Evolutionary conservation across 1,139 yeast genomes (phyloP).

Genomic region (Candida sojae): DNA sequence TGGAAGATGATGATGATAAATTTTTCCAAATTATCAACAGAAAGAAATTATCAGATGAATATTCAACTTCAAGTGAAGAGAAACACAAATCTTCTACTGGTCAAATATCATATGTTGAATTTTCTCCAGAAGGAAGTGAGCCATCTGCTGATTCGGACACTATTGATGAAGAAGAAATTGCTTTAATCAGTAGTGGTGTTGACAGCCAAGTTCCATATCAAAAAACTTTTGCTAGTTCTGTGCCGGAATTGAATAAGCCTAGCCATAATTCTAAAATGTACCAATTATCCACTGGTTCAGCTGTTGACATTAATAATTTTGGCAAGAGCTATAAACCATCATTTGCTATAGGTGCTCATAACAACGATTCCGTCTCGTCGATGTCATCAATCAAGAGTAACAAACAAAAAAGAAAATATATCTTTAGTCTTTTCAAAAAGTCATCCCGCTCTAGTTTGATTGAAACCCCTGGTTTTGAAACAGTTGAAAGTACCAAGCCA

Average conservation of each 20-base stretch:
- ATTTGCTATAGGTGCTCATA: constrained; percentile 15
- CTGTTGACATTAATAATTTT: constrained; percentile 42
- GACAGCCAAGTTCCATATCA: constrained; percentile 2
- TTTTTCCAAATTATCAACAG: constrained; percentile 15
- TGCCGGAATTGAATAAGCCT: constrained; percentile 24
- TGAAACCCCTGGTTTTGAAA: constrained; percentile 10
- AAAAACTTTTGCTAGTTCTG: constrained; percentile 17
- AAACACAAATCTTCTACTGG: constrained; percentile 36
- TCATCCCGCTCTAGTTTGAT: not conserved
- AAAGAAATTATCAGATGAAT: constrained; percentile 11
- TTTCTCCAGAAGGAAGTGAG: constrained; percentile 6
- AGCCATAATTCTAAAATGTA: constrained; percentile 19
- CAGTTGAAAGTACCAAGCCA: constrained; percentile 5
- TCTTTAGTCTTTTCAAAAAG: constrained; percentile 20
- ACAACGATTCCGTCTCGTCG: constrained; percentile 9
- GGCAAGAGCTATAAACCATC: constrained; percentile 47
- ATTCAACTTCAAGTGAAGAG: constrained; percentile 10
- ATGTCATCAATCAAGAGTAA: constrained; percentile 6
- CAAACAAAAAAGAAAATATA: constrained; percentile 16
- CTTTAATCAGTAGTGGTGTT: not conserved
- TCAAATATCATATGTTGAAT: constrained; percentile 23
- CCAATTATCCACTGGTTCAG: constrained; percentile 39
- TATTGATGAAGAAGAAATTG: constrained; percentile 1
- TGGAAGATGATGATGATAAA: constrained; percentile 12
- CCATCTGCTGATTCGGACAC: constrained; percentile 6